Evolutionary conservation across 2,329 filamentous ascomycete genomes (phyloP).

Genomic region (Xylaria sp.): DNA sequence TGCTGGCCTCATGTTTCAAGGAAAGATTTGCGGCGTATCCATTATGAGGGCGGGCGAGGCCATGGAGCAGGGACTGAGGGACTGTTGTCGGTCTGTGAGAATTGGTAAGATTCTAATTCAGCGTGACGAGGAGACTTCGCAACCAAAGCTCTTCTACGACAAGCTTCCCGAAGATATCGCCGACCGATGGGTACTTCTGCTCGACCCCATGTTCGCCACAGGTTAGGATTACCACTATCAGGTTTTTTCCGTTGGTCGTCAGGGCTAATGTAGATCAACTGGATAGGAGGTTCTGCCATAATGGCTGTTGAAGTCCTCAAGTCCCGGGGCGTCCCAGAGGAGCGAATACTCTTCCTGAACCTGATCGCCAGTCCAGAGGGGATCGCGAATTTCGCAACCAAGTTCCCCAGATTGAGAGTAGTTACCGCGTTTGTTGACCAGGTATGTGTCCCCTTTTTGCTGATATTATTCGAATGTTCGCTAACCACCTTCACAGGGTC

Average conservation of each 20-base stretch:
- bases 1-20: conserved; percentile 90
- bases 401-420: conserved; percentile 86
- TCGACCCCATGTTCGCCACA: conserved; percentile 99
- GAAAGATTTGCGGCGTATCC: conserved; percentile 97
- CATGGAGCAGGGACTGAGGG: conserved; percentile 95
- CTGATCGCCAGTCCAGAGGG: conserved; percentile 97
- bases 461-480: not conserved
- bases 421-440: conserved; percentile 96
- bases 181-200: conserved; percentile 86
- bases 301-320: conserved; percentile 97
- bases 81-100: conserved; percentile 96
- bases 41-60: conserved; percentile 98
- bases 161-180: conserved; percentile 95
- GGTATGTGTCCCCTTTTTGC: conserved; percentile 44
- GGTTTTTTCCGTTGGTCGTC: not conserved
- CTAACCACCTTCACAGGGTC: conserved; percentile 60
- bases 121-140: conserved; percentile 90
- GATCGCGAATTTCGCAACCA: conserved; percentile 84
- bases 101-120: conserved; percentile 99
- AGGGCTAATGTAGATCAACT: conserved; percentile 26
- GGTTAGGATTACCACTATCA: conserved; percentile 57
- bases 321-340: conserved; percentile 87
- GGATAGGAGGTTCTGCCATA: conserved; percentile 84
- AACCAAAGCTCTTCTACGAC: conserved; percentile 95
- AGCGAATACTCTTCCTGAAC: conserved; percentile 95